Conservation (phyloP, 495 filamentous ascomycete genomes). For the Aspergillus coremiiformis region DNA sequence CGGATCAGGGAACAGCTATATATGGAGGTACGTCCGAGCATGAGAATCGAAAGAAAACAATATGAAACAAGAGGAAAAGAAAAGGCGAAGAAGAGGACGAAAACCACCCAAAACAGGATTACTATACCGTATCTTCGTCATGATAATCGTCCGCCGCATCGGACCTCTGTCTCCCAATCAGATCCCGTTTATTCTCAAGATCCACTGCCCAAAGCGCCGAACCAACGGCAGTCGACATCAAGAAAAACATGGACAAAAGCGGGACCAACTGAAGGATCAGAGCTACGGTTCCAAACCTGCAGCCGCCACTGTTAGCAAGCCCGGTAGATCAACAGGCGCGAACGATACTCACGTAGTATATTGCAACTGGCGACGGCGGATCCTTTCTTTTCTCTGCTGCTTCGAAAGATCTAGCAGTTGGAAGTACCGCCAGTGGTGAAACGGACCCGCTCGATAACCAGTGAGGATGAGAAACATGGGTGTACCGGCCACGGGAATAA, state of each 20-base stretch:
- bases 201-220: constrained; percentile 56
- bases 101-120: neutral
- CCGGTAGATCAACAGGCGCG: constrained; percentile 3
- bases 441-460: constrained; percentile 56
- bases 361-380: constrained; percentile 44
- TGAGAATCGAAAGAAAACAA: neutral
- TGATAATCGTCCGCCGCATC: constrained; percentile 22
- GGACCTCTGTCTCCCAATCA: constrained; percentile 18
- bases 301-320: neutral
- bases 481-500: constrained; percentile 55
- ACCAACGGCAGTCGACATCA: constrained; percentile 57
- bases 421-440: constrained; percentile 63
- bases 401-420: constrained; percentile 50
- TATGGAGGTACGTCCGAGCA: too few relatives aligned
- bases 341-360: constrained; percentile 53
- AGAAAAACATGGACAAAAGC: constrained; percentile 57
- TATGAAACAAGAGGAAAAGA: neutral
- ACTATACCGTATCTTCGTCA: constrained; percentile 20
- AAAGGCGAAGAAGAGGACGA: neutral
- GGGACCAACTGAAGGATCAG: constrained; percentile 56
- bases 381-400: constrained; percentile 48
- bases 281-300: constrained; percentile 54
- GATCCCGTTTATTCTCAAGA: constrained; percentile 43
- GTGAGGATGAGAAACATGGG: constrained; percentile 58
- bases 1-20: neutral